phyloP scores from a whole-genome alignment of 2,329 filamentous ascomycete genomes.

The Botryotinia convoluta region DNA sequence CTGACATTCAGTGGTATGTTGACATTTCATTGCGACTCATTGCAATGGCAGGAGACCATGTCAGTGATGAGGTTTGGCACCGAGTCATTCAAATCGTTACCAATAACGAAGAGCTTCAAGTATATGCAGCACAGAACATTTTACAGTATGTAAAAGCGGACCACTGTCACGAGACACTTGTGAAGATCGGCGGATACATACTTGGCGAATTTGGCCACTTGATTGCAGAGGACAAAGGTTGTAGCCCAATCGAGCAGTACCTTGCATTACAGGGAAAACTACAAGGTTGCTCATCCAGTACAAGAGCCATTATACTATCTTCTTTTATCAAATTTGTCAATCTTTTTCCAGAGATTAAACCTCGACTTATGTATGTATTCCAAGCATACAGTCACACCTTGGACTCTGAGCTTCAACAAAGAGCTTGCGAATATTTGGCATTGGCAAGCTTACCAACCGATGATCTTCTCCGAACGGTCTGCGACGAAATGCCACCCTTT shows the following conservation, averaged over 20 bases:
- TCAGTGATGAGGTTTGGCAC: slow-evolving; percentile 99
- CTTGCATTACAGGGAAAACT: slow-evolving; percentile 89
- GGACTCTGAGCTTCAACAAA: slow-evolving; percentile 92
- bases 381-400: slow-evolving; percentile 89
- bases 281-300: slow-evolving; percentile 81
- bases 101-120: slow-evolving; percentile 97
- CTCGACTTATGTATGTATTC: slow-evolving; percentile 88
- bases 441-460: slow-evolving; percentile 84
- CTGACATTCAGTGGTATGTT: slow-evolving; percentile 98
- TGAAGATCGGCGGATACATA: slow-evolving; percentile 96
- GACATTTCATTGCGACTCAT: slow-evolving; percentile 94
- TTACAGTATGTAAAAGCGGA: slow-evolving; percentile 89
- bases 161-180: slow-evolving; percentile 92
- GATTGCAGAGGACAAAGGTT: slow-evolving; percentile 86
- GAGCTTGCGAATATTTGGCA: slow-evolving; percentile 91
- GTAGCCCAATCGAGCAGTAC: slow-evolving; percentile 96
- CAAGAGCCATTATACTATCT: slow-evolving; percentile 89
- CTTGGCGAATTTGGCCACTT: slow-evolving; percentile 96
- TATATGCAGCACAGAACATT: slow-evolving; percentile 92
- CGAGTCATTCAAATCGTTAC: slow-evolving; percentile 98
- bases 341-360: slow-evolving; percentile 96
- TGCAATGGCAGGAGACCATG: slow-evolving; percentile 95
- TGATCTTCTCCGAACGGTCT: slow-evolving; percentile 87
- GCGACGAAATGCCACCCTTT: slow-evolving; percentile 98
- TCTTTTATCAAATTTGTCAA: slow-evolving; percentile 98